These are phyloP conservation scores for Clonostachys sp. DNA, from an alignment of 2,329 filamentous ascomycete species.

Conservation along the genomic window DNA sequence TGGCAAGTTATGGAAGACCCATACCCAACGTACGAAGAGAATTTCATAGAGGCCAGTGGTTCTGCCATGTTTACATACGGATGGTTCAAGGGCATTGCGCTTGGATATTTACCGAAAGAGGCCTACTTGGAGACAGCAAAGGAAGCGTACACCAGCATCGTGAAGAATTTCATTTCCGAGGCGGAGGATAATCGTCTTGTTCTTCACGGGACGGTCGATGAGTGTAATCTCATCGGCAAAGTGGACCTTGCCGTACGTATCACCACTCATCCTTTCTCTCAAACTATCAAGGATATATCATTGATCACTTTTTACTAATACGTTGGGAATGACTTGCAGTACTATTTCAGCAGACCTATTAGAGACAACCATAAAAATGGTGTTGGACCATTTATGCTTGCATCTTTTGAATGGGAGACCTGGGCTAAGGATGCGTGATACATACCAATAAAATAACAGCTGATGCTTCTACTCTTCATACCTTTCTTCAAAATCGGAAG, in stretches of 20 bases:
- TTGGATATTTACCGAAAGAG: slow-evolving; percentile 7
- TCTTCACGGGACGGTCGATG: neutral
- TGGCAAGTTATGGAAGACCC: slow-evolving; percentile 50
- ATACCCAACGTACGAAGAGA: slow-evolving; percentile 37
- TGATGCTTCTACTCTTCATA: too few species aligned
- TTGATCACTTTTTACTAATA: neutral
- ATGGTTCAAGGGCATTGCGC: slow-evolving; percentile 30
- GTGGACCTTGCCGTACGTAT: neutral
- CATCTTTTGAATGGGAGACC: neutral
- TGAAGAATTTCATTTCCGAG: slow-evolving; percentile 34
- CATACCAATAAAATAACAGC: too few species aligned
- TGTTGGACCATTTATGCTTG: neutral
- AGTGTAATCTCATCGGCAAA: neutral
- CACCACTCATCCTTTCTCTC: neutral
- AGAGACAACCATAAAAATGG: neutral
- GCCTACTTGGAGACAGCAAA: slow-evolving; percentile 5
- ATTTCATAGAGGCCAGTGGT: slow-evolving; percentile 54
- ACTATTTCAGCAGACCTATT: neutral
- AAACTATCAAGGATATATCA: neutral
- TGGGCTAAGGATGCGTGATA: too few species aligned
- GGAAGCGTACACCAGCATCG: slow-evolving; percentile 17
- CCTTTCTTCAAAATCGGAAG: too few species aligned
- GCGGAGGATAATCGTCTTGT: neutral
- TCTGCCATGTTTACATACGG: slow-evolving; percentile 52
- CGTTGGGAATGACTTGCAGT: neutral